Percentiles rank a stretch among this genome's conserved stretches.
Evolutionary conservation across 805 yeast genomes (phyloP).

Genomic region (Candida coquimbonensis): DNA sequence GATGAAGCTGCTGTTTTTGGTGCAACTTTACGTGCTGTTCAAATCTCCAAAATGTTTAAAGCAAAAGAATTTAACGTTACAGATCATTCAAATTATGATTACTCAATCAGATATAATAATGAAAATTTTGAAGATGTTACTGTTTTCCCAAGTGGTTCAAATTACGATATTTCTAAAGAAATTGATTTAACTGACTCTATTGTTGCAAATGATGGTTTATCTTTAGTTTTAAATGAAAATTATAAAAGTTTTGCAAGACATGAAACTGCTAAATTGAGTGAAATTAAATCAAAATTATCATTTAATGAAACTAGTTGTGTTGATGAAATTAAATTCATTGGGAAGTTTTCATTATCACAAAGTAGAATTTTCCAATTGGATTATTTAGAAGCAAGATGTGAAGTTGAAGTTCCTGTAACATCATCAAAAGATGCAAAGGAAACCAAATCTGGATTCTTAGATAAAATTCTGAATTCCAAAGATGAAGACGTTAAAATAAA

Average conservation of each 20-base stretch:
- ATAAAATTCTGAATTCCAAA: constrained; percentile 15
- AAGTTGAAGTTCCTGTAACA: constrained; percentile 6
- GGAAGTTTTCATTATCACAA: constrained; percentile 37
- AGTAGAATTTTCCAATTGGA: constrained; percentile 45
- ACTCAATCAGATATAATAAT: constrained; percentile 28
- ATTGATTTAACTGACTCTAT: constrained; percentile 32
- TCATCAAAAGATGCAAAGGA: constrained; percentile 3
- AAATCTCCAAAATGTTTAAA: constrained; percentile 60
- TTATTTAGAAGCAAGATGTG: constrained; percentile 40
- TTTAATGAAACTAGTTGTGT: constrained; percentile 33
- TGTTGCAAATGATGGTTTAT: constrained; percentile 24
- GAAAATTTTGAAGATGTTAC: constrained; percentile 19
- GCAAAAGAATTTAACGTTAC: constrained; percentile 52
- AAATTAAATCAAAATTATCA: constrained; percentile 20
- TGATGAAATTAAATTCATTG: constrained; percentile 30
- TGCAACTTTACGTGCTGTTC: constrained; percentile 76
- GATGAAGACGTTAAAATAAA: constrained; percentile 16
- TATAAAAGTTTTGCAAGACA: constrained; percentile 19
- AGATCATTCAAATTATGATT: constrained; percentile 49
- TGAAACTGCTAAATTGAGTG: constrained; percentile 11
- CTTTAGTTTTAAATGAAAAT: constrained; percentile 30
- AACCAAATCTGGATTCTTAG: constrained; percentile 11
- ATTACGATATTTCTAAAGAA: constrained; percentile 27
- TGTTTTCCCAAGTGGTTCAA: constrained; percentile 44
- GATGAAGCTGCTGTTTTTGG: constrained; percentile 95